phyloP scores from a whole-genome alignment of 257 asterid genomes.

The Solanum okadae region DNA sequence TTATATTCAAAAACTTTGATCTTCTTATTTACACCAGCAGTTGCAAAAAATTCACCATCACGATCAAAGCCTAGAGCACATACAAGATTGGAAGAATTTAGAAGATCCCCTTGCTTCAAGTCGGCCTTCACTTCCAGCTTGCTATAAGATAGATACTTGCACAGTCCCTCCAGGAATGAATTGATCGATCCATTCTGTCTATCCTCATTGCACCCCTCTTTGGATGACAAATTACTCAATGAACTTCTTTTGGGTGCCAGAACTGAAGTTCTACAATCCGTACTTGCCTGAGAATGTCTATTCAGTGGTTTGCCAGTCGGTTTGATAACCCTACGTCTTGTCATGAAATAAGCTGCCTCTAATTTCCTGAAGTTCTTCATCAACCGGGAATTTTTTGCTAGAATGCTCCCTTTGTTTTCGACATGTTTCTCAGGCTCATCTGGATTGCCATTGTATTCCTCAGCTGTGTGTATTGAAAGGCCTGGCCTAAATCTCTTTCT shows the following conservation, averaged over 20 bases:
- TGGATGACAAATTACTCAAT: slow-evolving; percentile 48
- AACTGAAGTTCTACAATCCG: slow-evolving; percentile 43
- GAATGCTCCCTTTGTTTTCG: slow-evolving; percentile 31
- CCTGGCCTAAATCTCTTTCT: slow-evolving; percentile 68
- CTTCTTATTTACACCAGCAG: slow-evolving; percentile 98
- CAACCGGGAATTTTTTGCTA: slow-evolving; percentile 53
- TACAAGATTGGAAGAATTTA: slow-evolving; percentile 85
- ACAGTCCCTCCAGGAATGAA: slow-evolving; percentile 73
- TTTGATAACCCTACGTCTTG: slow-evolving; percentile 46
- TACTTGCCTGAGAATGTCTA: slow-evolving; percentile 38
- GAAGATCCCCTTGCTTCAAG: slow-evolving; percentile 91
- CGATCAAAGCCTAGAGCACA: slow-evolving; percentile 94
- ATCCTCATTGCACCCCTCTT: slow-evolving; percentile 37
- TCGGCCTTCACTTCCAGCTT: slow-evolving; percentile 80
- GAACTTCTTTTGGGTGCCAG: slow-evolving; percentile 67
- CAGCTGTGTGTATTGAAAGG: slow-evolving; percentile 4
- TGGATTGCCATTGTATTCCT: slow-evolving; percentile 23
- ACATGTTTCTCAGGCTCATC: slow-evolving; percentile 25
- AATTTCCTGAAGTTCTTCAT: slow-evolving; percentile 76
- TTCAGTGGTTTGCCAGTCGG: slow-evolving; percentile 22
- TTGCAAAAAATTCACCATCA: slow-evolving; percentile 91
- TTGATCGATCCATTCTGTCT: slow-evolving; percentile 58
- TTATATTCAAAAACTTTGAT: slow-evolving; percentile 85
- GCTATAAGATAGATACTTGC: slow-evolving; percentile 74
- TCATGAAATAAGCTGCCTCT: slow-evolving; percentile 71